Evolutionary conservation across 169 alveolate species (phyloP).

Genomic region (Plasmodium sp.): DNA sequence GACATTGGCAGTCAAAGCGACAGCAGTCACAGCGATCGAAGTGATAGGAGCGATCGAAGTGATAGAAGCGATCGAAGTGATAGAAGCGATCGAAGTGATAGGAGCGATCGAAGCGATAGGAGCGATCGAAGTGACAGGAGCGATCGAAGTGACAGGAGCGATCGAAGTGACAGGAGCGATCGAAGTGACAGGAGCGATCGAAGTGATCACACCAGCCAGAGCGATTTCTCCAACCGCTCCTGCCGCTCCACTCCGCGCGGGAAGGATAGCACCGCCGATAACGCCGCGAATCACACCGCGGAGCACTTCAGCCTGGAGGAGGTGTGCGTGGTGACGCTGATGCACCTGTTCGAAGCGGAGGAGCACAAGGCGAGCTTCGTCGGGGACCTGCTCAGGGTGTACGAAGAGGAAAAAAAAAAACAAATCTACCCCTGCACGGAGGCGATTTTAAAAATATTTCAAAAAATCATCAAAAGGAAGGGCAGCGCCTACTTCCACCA

Average conservation of each 20-base stretch:
- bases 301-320: slow-evolving; percentile 16
- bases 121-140: background rate
- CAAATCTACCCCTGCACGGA: slow-evolving; percentile 28
- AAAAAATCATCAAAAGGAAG: slow-evolving; percentile 26
- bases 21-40: background rate
- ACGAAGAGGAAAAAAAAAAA: slow-evolving; percentile 63
- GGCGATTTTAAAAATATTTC: slow-evolving; percentile 25
- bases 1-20: background rate
- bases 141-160: background rate
- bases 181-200: background rate
- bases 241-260: background rate
- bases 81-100: background rate
- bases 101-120: background rate
- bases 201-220: background rate
- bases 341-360: slow-evolving; percentile 15
- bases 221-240: no score
- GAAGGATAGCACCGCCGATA: no score
- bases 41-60: background rate
- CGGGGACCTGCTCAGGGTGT: slow-evolving; percentile 5
- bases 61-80: background rate
- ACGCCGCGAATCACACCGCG: no score
- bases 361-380: slow-evolving; percentile 11
- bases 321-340: slow-evolving; percentile 6
- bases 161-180: background rate
- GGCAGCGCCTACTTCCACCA: background rate